phyloP scores from a whole-genome alignment of 441 rosid species.

The Macaranga tanarius region DNA sequence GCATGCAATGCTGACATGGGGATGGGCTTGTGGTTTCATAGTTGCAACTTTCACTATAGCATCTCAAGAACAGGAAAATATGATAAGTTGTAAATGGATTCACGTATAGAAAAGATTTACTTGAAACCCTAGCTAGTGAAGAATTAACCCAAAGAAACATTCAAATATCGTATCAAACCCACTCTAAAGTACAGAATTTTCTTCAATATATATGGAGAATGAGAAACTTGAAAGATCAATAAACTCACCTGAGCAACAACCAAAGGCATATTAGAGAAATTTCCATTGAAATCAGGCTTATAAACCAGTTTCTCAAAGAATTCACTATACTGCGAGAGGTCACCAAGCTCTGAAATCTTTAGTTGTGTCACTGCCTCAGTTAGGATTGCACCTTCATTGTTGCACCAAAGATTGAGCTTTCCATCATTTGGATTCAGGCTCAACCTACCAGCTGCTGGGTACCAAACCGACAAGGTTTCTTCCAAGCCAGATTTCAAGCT shows the following conservation, averaged over 20 bases:
- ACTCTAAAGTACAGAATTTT: not conserved
- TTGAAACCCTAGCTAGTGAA: not conserved
- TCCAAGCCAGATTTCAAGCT: conserved; percentile 57
- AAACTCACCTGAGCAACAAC: conserved; percentile 57
- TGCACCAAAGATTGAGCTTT: conserved; percentile 60
- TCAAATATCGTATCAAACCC: not conserved
- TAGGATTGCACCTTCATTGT: conserved; percentile 51
- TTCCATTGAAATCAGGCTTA: conserved; percentile 44
- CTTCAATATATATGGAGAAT: not conserved
- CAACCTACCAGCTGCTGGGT: conserved; percentile 69
- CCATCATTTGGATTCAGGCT: conserved; percentile 40
- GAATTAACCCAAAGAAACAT: not conserved
- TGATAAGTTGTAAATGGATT: no score
- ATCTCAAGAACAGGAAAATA: not conserved
- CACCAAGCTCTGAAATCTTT: conserved; percentile 57
- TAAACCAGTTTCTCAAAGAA: conserved; percentile 52
- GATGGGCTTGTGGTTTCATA: not conserved
- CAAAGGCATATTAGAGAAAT: conserved; percentile 60
- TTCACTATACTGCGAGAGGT: conserved; percentile 54
- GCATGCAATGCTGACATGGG: not conserved
- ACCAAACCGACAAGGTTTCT: conserved; percentile 57
- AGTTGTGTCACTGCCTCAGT: conserved; percentile 45
- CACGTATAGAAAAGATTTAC: not conserved
- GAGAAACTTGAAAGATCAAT: not conserved
- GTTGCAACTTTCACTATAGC: not conserved